Conservation (phyloP, 2,329 filamentous ascomycete genomes). For the Grosmannia serpens region DNA sequence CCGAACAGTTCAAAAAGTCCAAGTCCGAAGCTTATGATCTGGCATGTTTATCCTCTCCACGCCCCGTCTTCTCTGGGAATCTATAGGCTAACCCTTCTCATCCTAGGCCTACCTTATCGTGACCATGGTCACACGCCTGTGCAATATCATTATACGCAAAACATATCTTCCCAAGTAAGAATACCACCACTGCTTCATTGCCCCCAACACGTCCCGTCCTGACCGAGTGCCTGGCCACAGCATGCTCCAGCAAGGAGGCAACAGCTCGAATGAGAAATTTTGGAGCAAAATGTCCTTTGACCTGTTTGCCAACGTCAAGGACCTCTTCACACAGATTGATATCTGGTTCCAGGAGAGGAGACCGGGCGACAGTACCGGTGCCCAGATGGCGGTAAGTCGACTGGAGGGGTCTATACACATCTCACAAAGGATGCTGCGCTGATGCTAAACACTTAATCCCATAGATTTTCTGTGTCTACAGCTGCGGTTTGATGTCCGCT, state of each 20-base stretch:
- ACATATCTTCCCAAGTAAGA: constrained; percentile 46
- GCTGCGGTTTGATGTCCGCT: constrained; percentile 35
- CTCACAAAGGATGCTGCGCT: background rate
- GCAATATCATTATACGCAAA: constrained; percentile 43
- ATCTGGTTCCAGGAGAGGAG: constrained; percentile 33
- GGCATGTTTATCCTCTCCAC: constrained; percentile 19
- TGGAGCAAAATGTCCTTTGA: constrained; percentile 30
- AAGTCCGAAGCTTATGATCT: constrained; percentile 38
- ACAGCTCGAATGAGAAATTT: constrained; percentile 19
- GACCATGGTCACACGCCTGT: constrained; percentile 43
- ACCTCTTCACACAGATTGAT: constrained; percentile 35
- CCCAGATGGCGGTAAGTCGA: constrained; percentile 33
- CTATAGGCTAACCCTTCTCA: background rate
- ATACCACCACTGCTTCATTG: background rate
- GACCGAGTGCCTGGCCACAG: constrained; percentile 14
- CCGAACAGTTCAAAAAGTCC: constrained; percentile 28
- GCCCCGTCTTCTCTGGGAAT: no score
- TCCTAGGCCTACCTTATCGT: constrained; percentile 40
- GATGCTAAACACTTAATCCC: background rate
- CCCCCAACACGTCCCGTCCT: background rate
- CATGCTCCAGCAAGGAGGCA: constrained; percentile 26
- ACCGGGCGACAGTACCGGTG: constrained; percentile 34
- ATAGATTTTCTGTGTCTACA: constrained; percentile 38
- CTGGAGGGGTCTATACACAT: no score
- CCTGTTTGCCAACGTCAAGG: constrained; percentile 33